Conservation (phyloP, 768 basidiomycete species). For the Steccherinum ochraceum region DNA sequence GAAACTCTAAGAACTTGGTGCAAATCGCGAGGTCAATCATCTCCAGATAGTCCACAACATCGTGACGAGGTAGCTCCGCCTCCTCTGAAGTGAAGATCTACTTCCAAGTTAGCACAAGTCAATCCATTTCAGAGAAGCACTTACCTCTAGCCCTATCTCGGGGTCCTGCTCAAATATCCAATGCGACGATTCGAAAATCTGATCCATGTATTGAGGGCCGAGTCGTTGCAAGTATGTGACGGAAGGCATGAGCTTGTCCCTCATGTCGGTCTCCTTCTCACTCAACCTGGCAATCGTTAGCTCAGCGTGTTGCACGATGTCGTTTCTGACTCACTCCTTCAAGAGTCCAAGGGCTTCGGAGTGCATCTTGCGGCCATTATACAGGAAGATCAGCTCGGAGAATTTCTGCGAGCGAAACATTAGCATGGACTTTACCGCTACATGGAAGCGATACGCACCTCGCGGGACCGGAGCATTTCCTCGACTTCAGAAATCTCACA, state of each 20-base stretch:
- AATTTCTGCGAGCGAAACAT: too few species aligned
- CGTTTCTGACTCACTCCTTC: slow-evolving; percentile 59
- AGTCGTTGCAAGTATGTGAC: slow-evolving; percentile 89
- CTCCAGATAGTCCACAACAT: slow-evolving; percentile 76
- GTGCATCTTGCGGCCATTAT: slow-evolving; percentile 96
- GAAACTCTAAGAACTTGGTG: slow-evolving; percentile 76
- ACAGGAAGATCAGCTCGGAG: slow-evolving; percentile 83
- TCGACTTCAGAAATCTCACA: slow-evolving; percentile 95
- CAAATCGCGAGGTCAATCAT: slow-evolving; percentile 62
- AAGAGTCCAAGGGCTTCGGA: slow-evolving; percentile 77
- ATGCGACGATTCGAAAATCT: slow-evolving; percentile 73
- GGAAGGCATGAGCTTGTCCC: slow-evolving; percentile 78
- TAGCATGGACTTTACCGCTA: too few species aligned
- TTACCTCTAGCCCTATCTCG: slow-evolving; percentile 72
- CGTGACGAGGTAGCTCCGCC: slow-evolving; percentile 75
- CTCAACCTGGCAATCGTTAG: slow-evolving; percentile 51
- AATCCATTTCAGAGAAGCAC: neutral
- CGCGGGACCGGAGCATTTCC: slow-evolving; percentile 70
- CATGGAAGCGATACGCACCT: too few species aligned
- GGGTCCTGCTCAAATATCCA: slow-evolving; percentile 82
- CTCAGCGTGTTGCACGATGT: too few species aligned
- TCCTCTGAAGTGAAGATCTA: slow-evolving; percentile 97
- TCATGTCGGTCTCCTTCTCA: slow-evolving; percentile 66
- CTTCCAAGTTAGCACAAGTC: neutral
- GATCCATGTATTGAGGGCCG: slow-evolving; percentile 72